These are phyloP conservation scores for Aspergillus sparsus DNA, from an alignment of 495 filamentous ascomycete species.

Conservation along the genomic window DNA sequence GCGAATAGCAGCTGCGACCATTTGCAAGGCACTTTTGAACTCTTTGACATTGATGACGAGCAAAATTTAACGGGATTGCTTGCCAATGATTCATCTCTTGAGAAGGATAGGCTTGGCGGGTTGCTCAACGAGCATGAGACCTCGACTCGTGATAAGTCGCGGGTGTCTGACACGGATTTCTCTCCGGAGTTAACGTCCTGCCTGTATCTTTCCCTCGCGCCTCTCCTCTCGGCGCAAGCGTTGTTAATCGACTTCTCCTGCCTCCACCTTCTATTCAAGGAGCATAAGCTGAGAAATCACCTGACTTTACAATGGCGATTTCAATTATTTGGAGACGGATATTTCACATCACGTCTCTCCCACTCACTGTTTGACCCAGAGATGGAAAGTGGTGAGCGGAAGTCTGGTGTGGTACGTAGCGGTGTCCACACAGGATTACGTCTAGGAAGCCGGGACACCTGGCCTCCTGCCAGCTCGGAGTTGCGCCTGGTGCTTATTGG, in stretches of 20 bases:
- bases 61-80: slow-evolving; percentile 29
- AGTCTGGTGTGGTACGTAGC: slow-evolving; percentile 63
- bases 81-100: slow-evolving; percentile 27
- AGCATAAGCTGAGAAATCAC: slow-evolving; percentile 73
- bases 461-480: slow-evolving; percentile 94
- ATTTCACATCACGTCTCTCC: slow-evolving; percentile 75
- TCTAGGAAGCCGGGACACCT: slow-evolving; percentile 71
- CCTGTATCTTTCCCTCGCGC: slow-evolving; percentile 73
- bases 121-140: slow-evolving; percentile 28
- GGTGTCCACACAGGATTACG: slow-evolving; percentile 79
- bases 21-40: slow-evolving; percentile 32
- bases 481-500: slow-evolving; percentile 85
- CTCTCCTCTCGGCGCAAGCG: slow-evolving; percentile 72
- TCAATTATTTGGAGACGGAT: slow-evolving; percentile 80
- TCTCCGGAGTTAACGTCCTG: slow-evolving; percentile 71
- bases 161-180: slow-evolving; percentile 38
- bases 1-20: slow-evolving; percentile 13
- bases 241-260: slow-evolving; percentile 73
- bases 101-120: slow-evolving; percentile 33
- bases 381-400: slow-evolving; percentile 75
- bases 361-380: slow-evolving; percentile 85
- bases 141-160: slow-evolving; percentile 9
- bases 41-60: slow-evolving; percentile 43
- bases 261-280: slow-evolving; percentile 76
- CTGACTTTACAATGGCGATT: slow-evolving; percentile 74